Evolutionary conservation across 2,329 filamentous ascomycete genomes (phyloP).

Genomic region (Nectriaceae sp.): DNA sequence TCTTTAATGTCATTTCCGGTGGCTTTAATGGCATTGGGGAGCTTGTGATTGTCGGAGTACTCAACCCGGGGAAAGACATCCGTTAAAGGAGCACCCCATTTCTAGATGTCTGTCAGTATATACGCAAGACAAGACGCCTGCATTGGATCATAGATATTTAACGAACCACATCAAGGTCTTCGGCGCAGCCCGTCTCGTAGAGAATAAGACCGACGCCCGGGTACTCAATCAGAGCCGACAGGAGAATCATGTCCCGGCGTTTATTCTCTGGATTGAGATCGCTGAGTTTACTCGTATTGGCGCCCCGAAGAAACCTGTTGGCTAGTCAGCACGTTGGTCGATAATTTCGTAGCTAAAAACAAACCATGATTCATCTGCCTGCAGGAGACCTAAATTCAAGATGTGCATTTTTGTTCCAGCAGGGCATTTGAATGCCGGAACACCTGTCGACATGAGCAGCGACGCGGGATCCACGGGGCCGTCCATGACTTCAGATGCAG

Average conservation of each 20-base stretch:
- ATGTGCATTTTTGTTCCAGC: not conserved
- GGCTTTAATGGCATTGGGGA: slow-evolving; percentile 17
- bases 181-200: not conserved
- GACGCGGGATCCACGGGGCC: not conserved
- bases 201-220: not conserved
- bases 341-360: not conserved
- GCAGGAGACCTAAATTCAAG: not conserved
- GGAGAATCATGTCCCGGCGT: not conserved
- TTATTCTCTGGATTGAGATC: not conserved
- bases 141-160: not conserved
- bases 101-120: not conserved
- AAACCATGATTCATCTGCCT: not conserved
- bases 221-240: not conserved
- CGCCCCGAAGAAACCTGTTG: not conserved
- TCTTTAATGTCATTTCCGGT: slow-evolving; percentile 42
- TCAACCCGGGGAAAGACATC: slow-evolving; percentile 18
- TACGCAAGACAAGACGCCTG: not conserved
- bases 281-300: not conserved
- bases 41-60: slow-evolving; percentile 16
- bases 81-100: slow-evolving; percentile 14
- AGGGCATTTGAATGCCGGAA: not conserved
- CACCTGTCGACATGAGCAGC: not conserved
- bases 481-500: not conserved
- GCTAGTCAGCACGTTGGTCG: not conserved
- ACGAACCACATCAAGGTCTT: not conserved